Base-by-base conservation (phyloP, 139 green algal genomes). In the Chlamydomonas schloesseri region DNA sequence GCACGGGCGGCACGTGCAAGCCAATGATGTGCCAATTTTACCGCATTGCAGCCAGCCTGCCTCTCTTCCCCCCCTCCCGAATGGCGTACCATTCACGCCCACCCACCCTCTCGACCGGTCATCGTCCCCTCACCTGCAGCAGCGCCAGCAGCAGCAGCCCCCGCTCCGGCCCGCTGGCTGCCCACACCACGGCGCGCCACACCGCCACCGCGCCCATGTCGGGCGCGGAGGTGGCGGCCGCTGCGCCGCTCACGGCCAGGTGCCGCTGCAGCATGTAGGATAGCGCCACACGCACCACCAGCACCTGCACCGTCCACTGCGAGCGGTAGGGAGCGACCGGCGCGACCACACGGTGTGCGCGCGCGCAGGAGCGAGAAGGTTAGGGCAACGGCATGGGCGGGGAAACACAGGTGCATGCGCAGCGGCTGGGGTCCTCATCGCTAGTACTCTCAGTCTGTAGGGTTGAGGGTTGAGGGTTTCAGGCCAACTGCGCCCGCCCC, bases 231-330 rank as follows among this genome's bases (percentile, higher is more conserved):
- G 34, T 57, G 65, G 72, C 73, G 33, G 53, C 65, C 53, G 53
- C 46, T 1, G 62, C 31, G 0, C 72, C 74, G 31, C 3, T 67
- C n/a, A 23, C 58, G 15, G 55, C 10, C 29, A 36, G n/a, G 72
- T 89, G 70, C 37, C 71, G 71, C 71, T 87, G 78, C 60, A 80
- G 60, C 1, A 83, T 34, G 86, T 80, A 86, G 71, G 37, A 62
- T 4, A 71, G 14, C 11, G 29, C 31, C 23, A 83, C 75, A n/a
- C 57, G 33, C 28, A 89, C 34, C 47, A 81, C 73, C 60, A 79
- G 29, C 60, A 83, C n/a, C 83, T 88, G 83, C 8, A 50, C 70
- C 58, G 68, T 10, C 60, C 58, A 69, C 72, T 82, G 72, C 1
- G 47, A 47, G 34, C 1, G 55, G 55, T 36, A 18, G 21, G 17